Base-by-base conservation (phyloP, 495 filamentous ascomycete species). In the Trichoderma reesei region DNA sequence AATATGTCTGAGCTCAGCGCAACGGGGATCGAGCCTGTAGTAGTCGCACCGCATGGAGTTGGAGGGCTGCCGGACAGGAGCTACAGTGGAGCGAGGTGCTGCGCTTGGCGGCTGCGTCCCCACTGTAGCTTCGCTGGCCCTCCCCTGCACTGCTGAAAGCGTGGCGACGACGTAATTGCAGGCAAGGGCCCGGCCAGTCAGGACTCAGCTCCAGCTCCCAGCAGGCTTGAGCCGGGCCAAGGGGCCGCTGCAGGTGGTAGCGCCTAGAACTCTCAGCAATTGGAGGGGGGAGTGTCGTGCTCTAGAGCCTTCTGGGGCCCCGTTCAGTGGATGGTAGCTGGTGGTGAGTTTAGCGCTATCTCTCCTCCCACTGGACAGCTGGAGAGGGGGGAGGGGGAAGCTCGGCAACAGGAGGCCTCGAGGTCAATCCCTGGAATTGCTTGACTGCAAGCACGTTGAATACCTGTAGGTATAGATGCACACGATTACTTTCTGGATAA, bases 141-240 rank as follows among this genome's bases (percentile, higher is more conserved):
- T 16, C 44, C 44, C 51, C 51, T 56, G 51, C n/a, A 33, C 51
- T 56, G 51, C 51, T 56, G 51, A 56, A 56, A 56, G 51, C 51
- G 51, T 56, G 51, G 18, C 51, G 51, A 56, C 51, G 51, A 56
- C 51, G 51, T 56, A 56, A 56, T 56, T 56, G 51, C 20, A n/a
- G n/a, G n/a, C n/a, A n/a, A n/a, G 39, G 39, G 39, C 39, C 39
- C 39, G 39, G 39, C 39, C 13, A 41, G 5, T 5, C 39, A 6
- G 39, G 39, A n/a, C 39, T 5, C 39, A 41, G 39, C 39, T 41
- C n/a, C n/a, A n/a, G n/a, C n/a, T n/a, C n/a, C n/a, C n/a, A n/a
- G n/a, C n/a, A n/a, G n/a, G n/a, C n/a, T n/a, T n/a, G n/a, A n/a
- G 42, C 44, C 44, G n/a, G 44, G 16, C 3, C 8, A 18, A 18